phyloP scores from a whole-genome alignment of 108 stramenopile genomes.

The Skeletonema potamos region DNA sequence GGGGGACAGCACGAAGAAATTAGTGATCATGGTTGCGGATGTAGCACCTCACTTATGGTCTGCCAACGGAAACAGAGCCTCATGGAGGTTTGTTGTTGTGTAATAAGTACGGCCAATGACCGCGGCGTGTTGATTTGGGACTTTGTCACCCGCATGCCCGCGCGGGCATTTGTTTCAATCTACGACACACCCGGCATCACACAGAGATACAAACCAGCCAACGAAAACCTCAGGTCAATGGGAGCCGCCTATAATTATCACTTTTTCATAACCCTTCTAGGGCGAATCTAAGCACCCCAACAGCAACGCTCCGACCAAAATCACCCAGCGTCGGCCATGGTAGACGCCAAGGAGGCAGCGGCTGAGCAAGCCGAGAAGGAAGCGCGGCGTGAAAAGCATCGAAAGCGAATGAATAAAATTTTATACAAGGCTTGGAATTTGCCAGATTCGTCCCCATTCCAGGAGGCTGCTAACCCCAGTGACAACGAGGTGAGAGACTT shows the following conservation, averaged over 20 bases:
- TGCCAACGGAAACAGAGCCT: neutral
- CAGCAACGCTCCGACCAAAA: neutral
- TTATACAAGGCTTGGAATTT: slow-evolving; percentile 73
- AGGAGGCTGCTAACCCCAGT: slow-evolving; percentile 31
- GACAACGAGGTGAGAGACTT: slow-evolving; percentile 43
- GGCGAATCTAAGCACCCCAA: neutral
- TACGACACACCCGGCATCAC: too few relatives aligned
- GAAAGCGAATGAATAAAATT: slow-evolving; percentile 74
- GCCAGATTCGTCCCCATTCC: slow-evolving; percentile 64
- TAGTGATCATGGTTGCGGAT: slow-evolving; percentile 66
- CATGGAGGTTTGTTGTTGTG: too few relatives aligned
- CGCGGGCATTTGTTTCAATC: neutral
- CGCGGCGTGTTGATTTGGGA: neutral
- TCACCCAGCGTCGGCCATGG: neutral
- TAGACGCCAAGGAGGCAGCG: slow-evolving; percentile 1
- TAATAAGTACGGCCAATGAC: neutral
- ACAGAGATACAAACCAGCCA: too few relatives aligned
- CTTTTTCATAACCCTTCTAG: too few relatives aligned
- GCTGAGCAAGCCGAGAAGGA: slow-evolving; percentile 56
- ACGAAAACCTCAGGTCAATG: neutral
- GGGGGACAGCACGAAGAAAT: slow-evolving; percentile 98
- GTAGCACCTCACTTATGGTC: neutral
- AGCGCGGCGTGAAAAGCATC: slow-evolving; percentile 67
- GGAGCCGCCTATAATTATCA: neutral
- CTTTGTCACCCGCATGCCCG: neutral